Percentiles rank a stretch among this genome's conserved stretches.
phyloP scores from a whole-genome alignment of 148 eudicot genomes.

The Cornus kousa region DNA sequence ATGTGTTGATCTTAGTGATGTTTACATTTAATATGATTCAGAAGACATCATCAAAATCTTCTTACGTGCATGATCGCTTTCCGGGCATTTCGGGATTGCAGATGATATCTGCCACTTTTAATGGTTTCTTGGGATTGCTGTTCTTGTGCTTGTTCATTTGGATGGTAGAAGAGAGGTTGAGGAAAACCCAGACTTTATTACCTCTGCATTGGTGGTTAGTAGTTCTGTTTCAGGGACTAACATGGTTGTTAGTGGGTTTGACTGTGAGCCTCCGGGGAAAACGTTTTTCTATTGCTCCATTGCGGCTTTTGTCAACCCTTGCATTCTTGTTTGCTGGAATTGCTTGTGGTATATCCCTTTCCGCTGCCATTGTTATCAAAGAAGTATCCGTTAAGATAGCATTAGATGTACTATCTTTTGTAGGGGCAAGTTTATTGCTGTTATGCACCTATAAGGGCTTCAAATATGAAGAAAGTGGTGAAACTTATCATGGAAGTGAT shows the following conservation, averaged over 20 bases:
- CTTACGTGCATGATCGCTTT: constrained; percentile 13
- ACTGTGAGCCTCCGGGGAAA: constrained; percentile 45
- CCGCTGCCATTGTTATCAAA: constrained; percentile 26
- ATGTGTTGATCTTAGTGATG: constrained; percentile 49
- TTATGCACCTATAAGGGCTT: constrained; percentile 61
- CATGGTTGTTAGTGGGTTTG: constrained; percentile 53
- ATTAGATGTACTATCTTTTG: constrained; percentile 53
- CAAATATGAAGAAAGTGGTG: constrained; percentile 33
- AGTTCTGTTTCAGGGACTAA: constrained; percentile 48
- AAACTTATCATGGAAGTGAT: constrained; percentile 19
- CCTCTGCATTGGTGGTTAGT: constrained; percentile 66
- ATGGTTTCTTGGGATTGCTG: constrained; percentile 55
- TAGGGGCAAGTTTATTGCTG: constrained; percentile 66
- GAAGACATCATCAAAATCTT: constrained; percentile 33
- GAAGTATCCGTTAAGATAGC: constrained; percentile 42
- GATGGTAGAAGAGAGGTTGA: constrained; percentile 38
- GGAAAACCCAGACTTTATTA: constrained; percentile 24
- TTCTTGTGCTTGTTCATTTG: constrained; percentile 50
- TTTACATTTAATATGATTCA: constrained; percentile 40
- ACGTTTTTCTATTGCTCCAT: constrained; percentile 18
- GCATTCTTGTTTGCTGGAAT: constrained; percentile 41
- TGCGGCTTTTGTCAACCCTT: constrained; percentile 46
- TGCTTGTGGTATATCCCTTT: constrained; percentile 37
- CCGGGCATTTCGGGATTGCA: constrained; percentile 39
- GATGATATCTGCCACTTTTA: constrained; percentile 47